phyloP scores from a whole-genome alignment of 176 grass and related monocot species.

The Musa acuminata region DNA sequence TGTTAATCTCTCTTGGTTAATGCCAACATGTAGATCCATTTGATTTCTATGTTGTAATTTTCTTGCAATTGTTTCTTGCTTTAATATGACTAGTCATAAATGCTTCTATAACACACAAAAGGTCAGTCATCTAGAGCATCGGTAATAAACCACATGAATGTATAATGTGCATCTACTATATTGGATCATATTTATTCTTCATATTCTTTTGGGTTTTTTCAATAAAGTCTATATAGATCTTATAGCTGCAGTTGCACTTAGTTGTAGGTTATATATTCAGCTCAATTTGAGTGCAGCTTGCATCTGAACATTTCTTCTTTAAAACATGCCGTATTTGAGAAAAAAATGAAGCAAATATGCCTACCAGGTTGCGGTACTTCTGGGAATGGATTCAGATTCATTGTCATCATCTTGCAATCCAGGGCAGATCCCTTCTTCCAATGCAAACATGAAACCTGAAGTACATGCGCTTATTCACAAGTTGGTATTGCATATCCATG shows the following conservation, averaged over 20 bases:
- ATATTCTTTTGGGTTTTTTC: background rate
- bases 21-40: too few relatives aligned
- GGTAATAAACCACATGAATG: too few relatives aligned
- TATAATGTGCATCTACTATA: too few relatives aligned
- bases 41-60: too few relatives aligned
- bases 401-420: conserved; percentile 41
- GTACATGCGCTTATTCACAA: conserved; percentile 57
- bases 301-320: background rate
- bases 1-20: too few relatives aligned
- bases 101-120: too few relatives aligned
- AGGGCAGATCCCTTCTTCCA: conserved; percentile 16
- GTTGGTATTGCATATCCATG: conserved; percentile 63
- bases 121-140: too few relatives aligned
- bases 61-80: too few relatives aligned
- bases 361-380: conserved; percentile 50
- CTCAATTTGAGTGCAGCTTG: background rate
- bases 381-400: conserved; percentile 44
- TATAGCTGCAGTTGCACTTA: background rate
- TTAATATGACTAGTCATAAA: too few relatives aligned
- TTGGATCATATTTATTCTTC: too few relatives aligned
- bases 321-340: background rate
- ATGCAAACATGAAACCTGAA: conserved; percentile 48
- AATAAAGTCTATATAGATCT: background rate
- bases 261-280: background rate
- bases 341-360: background rate